These are phyloP conservation scores for Bacterosira constricta DNA, from an alignment of 108 stramenopile genomes.

Conservation along the genomic window DNA sequence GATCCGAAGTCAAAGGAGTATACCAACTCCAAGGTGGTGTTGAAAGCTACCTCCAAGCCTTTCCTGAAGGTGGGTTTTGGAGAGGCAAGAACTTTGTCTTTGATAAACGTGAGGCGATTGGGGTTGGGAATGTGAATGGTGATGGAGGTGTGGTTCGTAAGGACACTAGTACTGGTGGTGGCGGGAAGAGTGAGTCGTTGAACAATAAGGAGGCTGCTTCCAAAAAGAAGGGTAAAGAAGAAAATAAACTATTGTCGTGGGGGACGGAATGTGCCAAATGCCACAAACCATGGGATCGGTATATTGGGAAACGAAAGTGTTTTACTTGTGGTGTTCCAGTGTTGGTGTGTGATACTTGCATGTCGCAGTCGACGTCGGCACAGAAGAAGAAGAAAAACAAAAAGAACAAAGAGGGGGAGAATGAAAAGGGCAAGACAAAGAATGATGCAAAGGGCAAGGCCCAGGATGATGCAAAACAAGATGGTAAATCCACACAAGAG, in stretches of 20 bases:
- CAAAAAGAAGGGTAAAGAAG: constrained; percentile 31
- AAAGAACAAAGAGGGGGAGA: neutral
- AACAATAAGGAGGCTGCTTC: constrained; percentile 22
- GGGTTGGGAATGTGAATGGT: constrained; percentile 74
- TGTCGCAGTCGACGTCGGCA: constrained; percentile 52
- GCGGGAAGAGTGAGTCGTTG: too few species aligned
- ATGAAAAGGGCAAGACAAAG: neutral
- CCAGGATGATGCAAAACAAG: neutral
- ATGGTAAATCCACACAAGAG: constrained; percentile 32
- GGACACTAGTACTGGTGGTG: too few species aligned
- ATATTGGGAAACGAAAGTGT: constrained; percentile 92
- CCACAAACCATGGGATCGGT: constrained; percentile 83
- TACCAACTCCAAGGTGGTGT: constrained; percentile 91
- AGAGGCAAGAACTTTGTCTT: constrained; percentile 85
- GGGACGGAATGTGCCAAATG: constrained; percentile 65
- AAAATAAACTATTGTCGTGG: constrained; percentile 38
- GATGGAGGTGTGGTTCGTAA: constrained; percentile 82
- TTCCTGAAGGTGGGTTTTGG: constrained; percentile 89
- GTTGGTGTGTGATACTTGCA: constrained; percentile 82
- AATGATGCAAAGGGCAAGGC: neutral
- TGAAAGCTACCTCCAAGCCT: constrained; percentile 83
- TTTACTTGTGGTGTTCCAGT: constrained; percentile 90
- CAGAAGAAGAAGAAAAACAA: constrained; percentile 40
- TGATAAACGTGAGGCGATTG: constrained; percentile 89
- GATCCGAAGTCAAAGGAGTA: constrained; percentile 78